Base-by-base conservation (phyloP, 768 basidiomycete species). In the Paxillus ammoniavirescens region DNA sequence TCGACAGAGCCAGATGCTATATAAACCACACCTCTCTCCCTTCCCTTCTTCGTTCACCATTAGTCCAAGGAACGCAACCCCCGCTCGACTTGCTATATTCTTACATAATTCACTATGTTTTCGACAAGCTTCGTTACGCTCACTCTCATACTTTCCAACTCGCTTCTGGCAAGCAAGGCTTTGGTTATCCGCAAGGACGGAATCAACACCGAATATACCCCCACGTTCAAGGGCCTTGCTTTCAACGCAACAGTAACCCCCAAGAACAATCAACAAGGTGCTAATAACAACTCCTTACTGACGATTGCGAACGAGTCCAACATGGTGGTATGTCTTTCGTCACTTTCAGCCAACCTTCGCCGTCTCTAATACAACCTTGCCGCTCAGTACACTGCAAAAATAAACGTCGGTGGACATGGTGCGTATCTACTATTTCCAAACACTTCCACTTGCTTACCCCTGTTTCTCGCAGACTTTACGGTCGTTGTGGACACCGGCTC, bases 101-200 rank as follows among this genome's bases (percentile, higher is more conserved):
- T n/a, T n/a, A 23, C 8, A 37, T 33, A 21, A 47, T 31, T 37
- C 0, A 18, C 28, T 48, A 69, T 68, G 67, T 47, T 53, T 52
- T 54, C 47, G 1, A 15, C 41, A 26, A 23, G 45, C 17, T 42
- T 58, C 18, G 6, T 68, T 15, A 43, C 18, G 15, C 15, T 62
- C 14, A 36, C 37, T 44, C 54, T 55, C 41, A 2, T 44, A 14
- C 47, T 18, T 26, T 60, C 53, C 21, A 46, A 60, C 52, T 55
- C 59, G 67, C 68, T 68, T 70, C 67, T 68, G 69, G 67, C 60
- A 66, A 70, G 68, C 66, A 52, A 55, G 56, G 64, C 64, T 15
- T 56, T 56, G 52, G 31, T 49, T 49, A 65, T 61, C 42, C 58
- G 49, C 14, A 37, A 5, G n/a, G 40, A 52, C 42, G 46, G 15